Evolutionary conservation across 768 basidiomycete genomes (phyloP).

Genomic region (Boletus vinaceobasis): DNA sequence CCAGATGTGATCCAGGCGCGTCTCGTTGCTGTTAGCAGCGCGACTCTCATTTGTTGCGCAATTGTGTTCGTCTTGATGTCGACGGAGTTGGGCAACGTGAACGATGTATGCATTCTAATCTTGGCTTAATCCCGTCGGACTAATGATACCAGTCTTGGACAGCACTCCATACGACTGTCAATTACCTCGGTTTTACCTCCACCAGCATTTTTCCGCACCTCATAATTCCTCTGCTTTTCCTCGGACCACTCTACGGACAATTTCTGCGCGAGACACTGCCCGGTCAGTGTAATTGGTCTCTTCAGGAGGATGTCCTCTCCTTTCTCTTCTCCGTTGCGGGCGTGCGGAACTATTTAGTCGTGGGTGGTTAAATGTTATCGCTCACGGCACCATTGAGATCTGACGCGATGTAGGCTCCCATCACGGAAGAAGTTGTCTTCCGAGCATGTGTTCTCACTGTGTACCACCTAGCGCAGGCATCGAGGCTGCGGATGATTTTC

Average conservation of each 20-base stretch:
- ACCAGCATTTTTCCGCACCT: constrained; percentile 47
- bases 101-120: constrained; percentile 9
- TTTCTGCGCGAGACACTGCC: constrained; percentile 50
- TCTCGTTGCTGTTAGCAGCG: constrained; percentile 60
- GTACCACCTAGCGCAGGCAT: constrained; percentile 63
- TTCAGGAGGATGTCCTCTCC: constrained; percentile 36
- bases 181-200: constrained; percentile 41
- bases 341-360: constrained; percentile 64
- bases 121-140: not conserved
- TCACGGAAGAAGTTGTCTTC: constrained; percentile 93
- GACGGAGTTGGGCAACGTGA: constrained; percentile 16
- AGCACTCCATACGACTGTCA: constrained; percentile 30
- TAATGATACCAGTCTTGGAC: constrained; percentile 15
- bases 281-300: constrained; percentile 49
- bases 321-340: constrained; percentile 54
- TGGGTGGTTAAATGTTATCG: constrained; percentile 23
- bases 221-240: constrained; percentile 68
- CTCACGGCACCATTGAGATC: not conserved
- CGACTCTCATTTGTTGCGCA: constrained; percentile 56
- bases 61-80: constrained; percentile 47
- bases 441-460: constrained; percentile 77
- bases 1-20: constrained; percentile 82
- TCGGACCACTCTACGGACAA: constrained; percentile 69
- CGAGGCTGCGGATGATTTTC: constrained; percentile 62
- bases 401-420: constrained; percentile 57